A percentile compares a stretch with the other conserved stretches of the same genome.
Evolutionary conservation across 352 stramenopile genomes (phyloP).

Genomic region (Phytophthora syringae): DNA sequence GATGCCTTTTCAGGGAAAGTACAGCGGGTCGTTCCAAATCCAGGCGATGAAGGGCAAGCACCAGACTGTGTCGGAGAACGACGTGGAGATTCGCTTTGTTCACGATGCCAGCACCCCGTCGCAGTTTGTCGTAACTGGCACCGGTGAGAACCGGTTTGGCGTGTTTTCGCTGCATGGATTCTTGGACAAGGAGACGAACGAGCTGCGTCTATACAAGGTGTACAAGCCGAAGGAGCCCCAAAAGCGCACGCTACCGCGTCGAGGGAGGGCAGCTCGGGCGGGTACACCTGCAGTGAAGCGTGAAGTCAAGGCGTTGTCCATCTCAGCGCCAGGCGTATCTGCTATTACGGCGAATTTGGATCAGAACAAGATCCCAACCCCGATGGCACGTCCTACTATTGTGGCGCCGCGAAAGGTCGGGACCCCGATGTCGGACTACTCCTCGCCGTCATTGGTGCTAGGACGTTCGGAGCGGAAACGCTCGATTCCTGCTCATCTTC

Average conservation of each 20-base stretch:
- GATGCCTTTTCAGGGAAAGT: slow-evolving; percentile 85
- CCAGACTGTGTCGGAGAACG: slow-evolving; percentile 80
- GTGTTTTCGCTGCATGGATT: slow-evolving; percentile 75
- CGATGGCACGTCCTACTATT: slow-evolving; percentile 33
- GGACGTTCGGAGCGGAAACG: slow-evolving; percentile 79
- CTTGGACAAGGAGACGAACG: slow-evolving; percentile 77
- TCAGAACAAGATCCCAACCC: slow-evolving; percentile 31
- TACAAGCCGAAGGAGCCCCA: slow-evolving; percentile 87
- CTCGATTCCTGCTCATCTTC: slow-evolving; percentile 75
- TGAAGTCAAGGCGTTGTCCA: slow-evolving; percentile 43
- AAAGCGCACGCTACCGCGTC: slow-evolving; percentile 74
- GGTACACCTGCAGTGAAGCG: slow-evolving; percentile 38
- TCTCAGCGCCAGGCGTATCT: slow-evolving; percentile 35
- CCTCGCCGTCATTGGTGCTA: slow-evolving; percentile 54
- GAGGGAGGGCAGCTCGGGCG: slow-evolving; percentile 36
- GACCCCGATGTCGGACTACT: slow-evolving; percentile 60
- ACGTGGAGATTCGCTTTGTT: slow-evolving; percentile 84
- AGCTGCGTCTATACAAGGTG: slow-evolving; percentile 86
- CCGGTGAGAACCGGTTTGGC: slow-evolving; percentile 84
- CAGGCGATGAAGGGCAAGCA: slow-evolving; percentile 85
- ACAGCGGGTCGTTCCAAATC: slow-evolving; percentile 89
- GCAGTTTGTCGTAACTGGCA: slow-evolving; percentile 74
- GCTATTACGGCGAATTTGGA: slow-evolving; percentile 27
- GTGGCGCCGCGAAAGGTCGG: slow-evolving; percentile 42
- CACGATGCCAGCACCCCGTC: slow-evolving; percentile 71